Percentiles rank a stretch among this genome's conserved stretches.
Evolutionary conservation across 495 filamentous ascomycete species (phyloP).

Genomic region (Baudoinia panamericana): DNA sequence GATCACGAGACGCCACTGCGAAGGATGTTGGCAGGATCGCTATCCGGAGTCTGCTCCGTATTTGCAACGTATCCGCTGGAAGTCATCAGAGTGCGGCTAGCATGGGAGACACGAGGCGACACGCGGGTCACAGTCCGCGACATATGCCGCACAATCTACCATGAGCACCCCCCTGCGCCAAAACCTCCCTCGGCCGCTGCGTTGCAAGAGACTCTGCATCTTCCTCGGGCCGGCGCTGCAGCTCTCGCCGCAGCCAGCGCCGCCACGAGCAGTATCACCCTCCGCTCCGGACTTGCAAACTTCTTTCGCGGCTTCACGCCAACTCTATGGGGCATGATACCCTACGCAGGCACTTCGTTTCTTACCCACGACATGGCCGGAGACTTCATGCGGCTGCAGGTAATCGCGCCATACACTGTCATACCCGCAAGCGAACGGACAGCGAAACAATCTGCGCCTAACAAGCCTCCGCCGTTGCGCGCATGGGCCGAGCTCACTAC

Average conservation of each 20-base stretch:
- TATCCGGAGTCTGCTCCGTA: conserved; percentile 80
- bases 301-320: conserved; percentile 92
- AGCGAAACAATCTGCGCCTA: conserved; percentile 30
- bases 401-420: conserved; percentile 55
- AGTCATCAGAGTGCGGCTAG: conserved; percentile 79
- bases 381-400: conserved; percentile 60
- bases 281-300: conserved; percentile 60
- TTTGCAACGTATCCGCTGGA: conserved; percentile 94
- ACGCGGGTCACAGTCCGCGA: conserved; percentile 49
- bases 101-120: conserved; percentile 73
- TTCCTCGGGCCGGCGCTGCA: conserved; percentile 27
- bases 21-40: conserved; percentile 59
- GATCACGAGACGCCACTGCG: conserved; percentile 70
- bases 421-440: conserved; percentile 33
- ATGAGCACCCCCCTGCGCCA: conserved; percentile 42
- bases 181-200: conserved; percentile 9
- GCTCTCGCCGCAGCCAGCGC: conserved; percentile 30
- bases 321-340: conserved; percentile 84
- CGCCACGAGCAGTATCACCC: conserved; percentile 35
- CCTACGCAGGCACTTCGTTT: conserved; percentile 96
- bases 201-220: neutral
- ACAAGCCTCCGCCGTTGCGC: conserved; percentile 51
- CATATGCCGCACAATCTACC: conserved; percentile 74
- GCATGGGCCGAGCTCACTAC: conserved; percentile 74
- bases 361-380: conserved; percentile 80